These are phyloP conservation scores for Candida caryicola DNA, from an alignment of 805 yeast genomes.

Conservation along the genomic window DNA sequence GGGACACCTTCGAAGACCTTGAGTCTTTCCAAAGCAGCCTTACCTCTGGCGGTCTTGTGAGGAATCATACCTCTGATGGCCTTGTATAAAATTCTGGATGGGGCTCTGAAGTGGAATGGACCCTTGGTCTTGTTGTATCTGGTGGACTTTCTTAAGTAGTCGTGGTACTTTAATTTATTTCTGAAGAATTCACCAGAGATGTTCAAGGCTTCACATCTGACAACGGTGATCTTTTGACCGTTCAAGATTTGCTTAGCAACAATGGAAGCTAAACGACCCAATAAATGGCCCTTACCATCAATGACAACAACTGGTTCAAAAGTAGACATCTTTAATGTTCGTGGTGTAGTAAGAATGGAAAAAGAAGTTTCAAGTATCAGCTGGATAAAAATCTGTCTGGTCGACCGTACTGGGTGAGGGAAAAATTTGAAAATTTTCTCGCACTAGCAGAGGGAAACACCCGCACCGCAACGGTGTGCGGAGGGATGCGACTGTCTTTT, in stretches of 20 bases:
- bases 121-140: conserved; percentile 98
- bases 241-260: conserved; percentile 97
- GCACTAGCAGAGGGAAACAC: background rate
- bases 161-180: conserved; percentile 99
- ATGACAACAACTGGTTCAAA: conserved; percentile 97
- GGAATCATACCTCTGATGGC: conserved; percentile 99
- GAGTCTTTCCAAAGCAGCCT: conserved; percentile 98
- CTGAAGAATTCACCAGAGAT: conserved; percentile 99
- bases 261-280: conserved; percentile 98
- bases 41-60: conserved; percentile 99
- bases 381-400: conserved; percentile 4
- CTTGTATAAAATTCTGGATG: conserved; percentile 99
- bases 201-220: conserved; percentile 97
- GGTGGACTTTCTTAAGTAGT: conserved; percentile 98
- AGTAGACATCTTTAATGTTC: conserved; percentile 59
- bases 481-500: background rate
- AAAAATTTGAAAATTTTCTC: background rate
- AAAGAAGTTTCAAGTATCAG: conserved; percentile 4
- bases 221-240: conserved; percentile 97
- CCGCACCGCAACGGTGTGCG: background rate
- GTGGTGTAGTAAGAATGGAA: conserved; percentile 6
- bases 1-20: conserved; percentile 99
- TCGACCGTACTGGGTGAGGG: conserved; percentile 1
- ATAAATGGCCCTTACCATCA: conserved; percentile 99
- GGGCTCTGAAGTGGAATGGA: conserved; percentile 99